Evolutionary conservation across 208 protist species (phyloP), one percentile per base, ranked within the genome.

Genomic region (Angomonas deanei): DNA sequence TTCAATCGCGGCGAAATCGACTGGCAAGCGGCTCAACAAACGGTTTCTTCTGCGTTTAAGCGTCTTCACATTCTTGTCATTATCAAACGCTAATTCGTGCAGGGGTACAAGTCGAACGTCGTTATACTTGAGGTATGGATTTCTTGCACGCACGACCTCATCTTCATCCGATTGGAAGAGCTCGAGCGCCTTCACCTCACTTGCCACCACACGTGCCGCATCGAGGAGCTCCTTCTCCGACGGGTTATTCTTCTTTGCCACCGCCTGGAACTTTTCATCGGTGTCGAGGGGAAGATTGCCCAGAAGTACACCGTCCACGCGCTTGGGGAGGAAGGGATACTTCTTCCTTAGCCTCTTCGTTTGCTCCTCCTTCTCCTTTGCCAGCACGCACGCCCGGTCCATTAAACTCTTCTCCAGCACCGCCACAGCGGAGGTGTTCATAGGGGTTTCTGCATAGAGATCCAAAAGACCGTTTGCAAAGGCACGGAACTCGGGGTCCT

Each of bases 101-200:
- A 89, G 34, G 2, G 86, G 86, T 0, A 87, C 66, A 4, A 60
- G 21, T 10, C 39, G 27, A 10, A 85, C 68, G 30, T 86, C 68
- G 57, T 75, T 72, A 56, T 68, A 63, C 13, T 57, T 61, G 23
- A 92, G 56, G 61, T 76, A 90, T 0, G 86, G 80, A 57, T 92
- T 62, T 0, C 80, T 72, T 0, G 82, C 82, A 21, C 82, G 71
- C 13, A 90, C 74, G 3, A 76, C 80, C 4, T 82, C 76, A 53
- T 89, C 76, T 50, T 88, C 82, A 30, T 81, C 78, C 13, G 61
- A 47, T 17, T 69, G 82, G 52, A 78, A 80, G 0, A 79, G 38
- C 13, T 78, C 56, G 8, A 92, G 27, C 34, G 74, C 72, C 39
- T 73, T 74, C 11, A 61, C 36, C 3, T 61, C 53, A 0, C 48